Evolutionary conservation across 2,329 filamentous ascomycete genomes (phyloP), one percentile per base, ranked within the genome.

Genomic region (Aspergillus versicolor): DNA sequence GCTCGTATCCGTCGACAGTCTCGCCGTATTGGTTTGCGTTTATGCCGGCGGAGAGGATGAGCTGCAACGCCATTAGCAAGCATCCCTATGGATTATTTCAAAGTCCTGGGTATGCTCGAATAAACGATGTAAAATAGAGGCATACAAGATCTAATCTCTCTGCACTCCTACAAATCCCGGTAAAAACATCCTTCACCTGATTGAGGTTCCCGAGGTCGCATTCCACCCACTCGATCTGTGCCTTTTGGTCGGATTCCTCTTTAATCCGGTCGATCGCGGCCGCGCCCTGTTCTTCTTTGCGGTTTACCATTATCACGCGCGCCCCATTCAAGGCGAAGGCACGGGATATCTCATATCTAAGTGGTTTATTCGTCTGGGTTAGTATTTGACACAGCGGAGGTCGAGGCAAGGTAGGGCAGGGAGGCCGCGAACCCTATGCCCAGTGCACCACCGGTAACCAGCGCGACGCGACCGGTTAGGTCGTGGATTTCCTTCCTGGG

Each of bases 1-100:
- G 73, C 45, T 73, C 70, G 49, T 76, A 75, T 9, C 71, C 72
- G 53, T 75, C 73, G 15, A 68, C 52, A 30, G 72, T 71, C 5
- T 73, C 67, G 50, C 70, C 70, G 60, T 71, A 75, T 54, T 75
- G 69, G 59, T 76, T 77, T 0, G 67, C 72, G 52, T 75, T 79
- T 58, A 80, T 79, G 4, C 77, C 77, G 0, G 77, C 76, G 0
- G 71, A 75, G 1, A 78, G 63, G 0, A 79, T 73, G n/a, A 79
- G 65, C 65, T 30, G 27, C 4, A 9, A n/a, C 7, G 24, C 24
- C 5, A 21, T 42, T 24, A 46, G 19, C 42, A 30, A 2, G 4
- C 3, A 22, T 6, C 3, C 22, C 2, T 13, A 12, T 13, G 5
- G 21, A 21, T 21, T 21, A 6, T 22, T 19, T 19, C 19, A 2